These are phyloP conservation scores for Nigrospora oryzae DNA, from an alignment of 2,329 filamentous ascomycete genomes.

Conservation along the genomic window DNA sequence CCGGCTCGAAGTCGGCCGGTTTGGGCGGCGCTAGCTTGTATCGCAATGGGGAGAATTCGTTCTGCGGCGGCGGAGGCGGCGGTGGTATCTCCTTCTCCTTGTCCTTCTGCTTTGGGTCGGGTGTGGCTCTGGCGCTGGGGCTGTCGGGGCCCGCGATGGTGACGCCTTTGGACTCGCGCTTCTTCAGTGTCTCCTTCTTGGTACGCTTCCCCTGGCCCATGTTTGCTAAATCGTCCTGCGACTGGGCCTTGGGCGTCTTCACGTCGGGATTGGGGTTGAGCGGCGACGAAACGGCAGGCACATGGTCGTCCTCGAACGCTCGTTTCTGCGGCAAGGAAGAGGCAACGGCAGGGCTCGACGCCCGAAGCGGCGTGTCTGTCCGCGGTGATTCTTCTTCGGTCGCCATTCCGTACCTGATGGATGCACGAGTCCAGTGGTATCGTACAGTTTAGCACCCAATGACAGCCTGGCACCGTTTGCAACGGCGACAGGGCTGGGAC, in stretches of 20 bases:
- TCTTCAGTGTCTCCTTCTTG: slow-evolving; percentile 62
- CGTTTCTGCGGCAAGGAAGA: slow-evolving; percentile 54
- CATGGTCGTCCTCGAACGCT: slow-evolving; percentile 59
- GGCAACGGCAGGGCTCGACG: slow-evolving; percentile 19
- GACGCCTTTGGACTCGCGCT: slow-evolving; percentile 53
- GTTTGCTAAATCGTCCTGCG: slow-evolving; percentile 10
- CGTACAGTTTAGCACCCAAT: too few species aligned
- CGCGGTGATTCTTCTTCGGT: slow-evolving; percentile 18
- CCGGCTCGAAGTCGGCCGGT: slow-evolving; percentile 50
- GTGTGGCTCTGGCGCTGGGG: slow-evolving; percentile 43
- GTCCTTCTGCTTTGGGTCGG: slow-evolving; percentile 40
- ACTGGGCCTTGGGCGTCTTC: slow-evolving; percentile 25
- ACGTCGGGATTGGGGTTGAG: slow-evolving; percentile 58
- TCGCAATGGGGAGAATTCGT: slow-evolving; percentile 43
- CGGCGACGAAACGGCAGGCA: slow-evolving; percentile 63
- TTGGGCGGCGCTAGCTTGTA: slow-evolving; percentile 60
- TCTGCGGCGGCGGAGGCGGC: slow-evolving; percentile 18
- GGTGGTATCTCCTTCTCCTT: slow-evolving; percentile 18
- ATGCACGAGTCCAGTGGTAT: too few species aligned
- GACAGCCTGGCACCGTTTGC: too few species aligned
- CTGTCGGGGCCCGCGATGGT: slow-evolving; percentile 34
- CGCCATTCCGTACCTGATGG: slow-evolving; percentile 11
- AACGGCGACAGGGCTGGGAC: too few species aligned
- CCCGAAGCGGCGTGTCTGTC: slow-evolving; percentile 19
- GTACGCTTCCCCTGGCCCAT: slow-evolving; percentile 41